Conservation (phyloP, 2,329 filamentous ascomycete genomes). For the Ceratocystis albifundus region DNA sequence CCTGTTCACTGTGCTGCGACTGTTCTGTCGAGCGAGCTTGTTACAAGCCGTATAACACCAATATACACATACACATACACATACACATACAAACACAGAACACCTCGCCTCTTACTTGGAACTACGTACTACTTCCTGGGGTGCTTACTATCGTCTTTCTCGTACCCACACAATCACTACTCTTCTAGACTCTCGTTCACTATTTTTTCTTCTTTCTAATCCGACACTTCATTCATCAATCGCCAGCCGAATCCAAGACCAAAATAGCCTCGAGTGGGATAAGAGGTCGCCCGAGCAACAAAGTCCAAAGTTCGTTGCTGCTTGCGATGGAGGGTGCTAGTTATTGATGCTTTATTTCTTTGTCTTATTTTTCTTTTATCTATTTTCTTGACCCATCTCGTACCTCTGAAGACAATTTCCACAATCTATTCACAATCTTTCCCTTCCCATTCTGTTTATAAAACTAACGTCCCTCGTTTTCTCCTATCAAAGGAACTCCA, state of each 20-base stretch:
- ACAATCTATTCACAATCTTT: not conserved
- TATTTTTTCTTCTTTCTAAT: not conserved
- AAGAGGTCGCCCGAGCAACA: constrained; percentile 9
- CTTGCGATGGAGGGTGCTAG: not conserved
- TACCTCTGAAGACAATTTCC: not conserved
- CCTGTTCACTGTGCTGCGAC: not conserved
- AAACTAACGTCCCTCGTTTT: constrained; percentile 18
- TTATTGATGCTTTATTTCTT: constrained; percentile 9
- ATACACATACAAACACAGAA: not conserved
- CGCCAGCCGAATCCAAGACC: not conserved
- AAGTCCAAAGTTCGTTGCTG: not conserved
- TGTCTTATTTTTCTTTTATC: not conserved
- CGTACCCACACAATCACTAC: constrained; percentile 1
- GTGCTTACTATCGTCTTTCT: constrained; percentile 3
- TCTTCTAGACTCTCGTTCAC: not conserved
- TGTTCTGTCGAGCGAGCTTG: not conserved
- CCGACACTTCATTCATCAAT: not conserved
- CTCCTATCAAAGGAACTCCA: constrained; percentile 39
- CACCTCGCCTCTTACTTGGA: not conserved
- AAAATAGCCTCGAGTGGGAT: not conserved
- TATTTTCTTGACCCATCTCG: not conserved
- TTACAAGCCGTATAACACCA: not conserved
- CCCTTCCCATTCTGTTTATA: not conserved
- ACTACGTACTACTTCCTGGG: not conserved
- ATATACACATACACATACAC: not conserved